Conservation (phyloP, 179 eudicot species). For the Amaranthus tricolor region DNA sequence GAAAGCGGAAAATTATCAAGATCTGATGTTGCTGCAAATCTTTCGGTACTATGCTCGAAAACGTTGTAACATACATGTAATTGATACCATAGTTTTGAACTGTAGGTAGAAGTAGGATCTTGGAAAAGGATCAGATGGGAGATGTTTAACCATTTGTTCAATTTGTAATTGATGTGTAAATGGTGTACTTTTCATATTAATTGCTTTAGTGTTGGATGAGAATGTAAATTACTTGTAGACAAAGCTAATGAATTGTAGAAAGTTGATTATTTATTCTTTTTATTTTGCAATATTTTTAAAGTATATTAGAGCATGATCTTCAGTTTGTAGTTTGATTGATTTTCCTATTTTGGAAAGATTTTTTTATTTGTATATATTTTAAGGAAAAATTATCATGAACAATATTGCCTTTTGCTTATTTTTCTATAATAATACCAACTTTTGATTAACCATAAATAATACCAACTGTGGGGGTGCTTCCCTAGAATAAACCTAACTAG, state of each 20-base stretch:
- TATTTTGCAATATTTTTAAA: background rate
- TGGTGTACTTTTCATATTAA: conserved; percentile 19
- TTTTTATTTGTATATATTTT: no score
- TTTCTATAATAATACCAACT: no score
- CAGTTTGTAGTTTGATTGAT: no score
- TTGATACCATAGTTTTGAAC: conserved; percentile 9
- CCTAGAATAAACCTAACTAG: no score
- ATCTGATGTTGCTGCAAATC: conserved; percentile 10
- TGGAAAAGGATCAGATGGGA: conserved; percentile 13
- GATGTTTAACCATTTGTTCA: background rate
- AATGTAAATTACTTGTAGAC: conserved; percentile 14
- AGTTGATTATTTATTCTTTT: conserved; percentile 7
- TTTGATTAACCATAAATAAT: no score
- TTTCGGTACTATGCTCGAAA: background rate
- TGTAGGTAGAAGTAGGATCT: conserved; percentile 16
- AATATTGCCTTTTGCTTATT: no score
- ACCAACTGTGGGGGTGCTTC: no score
- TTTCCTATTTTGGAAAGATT: no score
- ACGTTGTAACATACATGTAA: conserved; percentile 26
- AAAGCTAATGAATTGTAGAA: conserved; percentile 15
- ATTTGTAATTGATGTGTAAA: conserved; percentile 18
- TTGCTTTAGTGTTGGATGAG: background rate
- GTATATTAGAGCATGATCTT: no score
- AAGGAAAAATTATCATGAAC: no score
- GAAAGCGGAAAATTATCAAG: conserved; percentile 14